These are phyloP conservation scores for Brassica nigra DNA, from an alignment of 345 rosid genomes.

Conservation along the genomic window DNA sequence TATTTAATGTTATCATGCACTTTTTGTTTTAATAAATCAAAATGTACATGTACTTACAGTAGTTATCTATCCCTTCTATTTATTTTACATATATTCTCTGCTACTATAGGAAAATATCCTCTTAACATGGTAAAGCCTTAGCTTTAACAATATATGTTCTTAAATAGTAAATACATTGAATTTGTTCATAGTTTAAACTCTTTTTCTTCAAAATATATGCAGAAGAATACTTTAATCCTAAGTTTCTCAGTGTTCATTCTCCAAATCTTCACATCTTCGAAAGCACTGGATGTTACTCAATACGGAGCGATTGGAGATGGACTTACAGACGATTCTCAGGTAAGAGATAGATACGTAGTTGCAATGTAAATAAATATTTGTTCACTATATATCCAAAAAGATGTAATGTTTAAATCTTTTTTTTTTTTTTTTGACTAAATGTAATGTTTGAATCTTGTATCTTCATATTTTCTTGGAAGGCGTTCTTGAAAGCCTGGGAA, in stretches of 20 bases:
- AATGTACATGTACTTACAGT: background rate
- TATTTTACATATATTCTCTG: background rate
- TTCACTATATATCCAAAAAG: background rate
- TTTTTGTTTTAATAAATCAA: background rate
- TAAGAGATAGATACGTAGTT: background rate
- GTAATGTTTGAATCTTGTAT: background rate
- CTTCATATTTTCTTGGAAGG: conserved; percentile 34
- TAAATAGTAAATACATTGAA: background rate
- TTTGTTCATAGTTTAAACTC: conserved; percentile 2
- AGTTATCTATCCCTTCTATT: conserved; percentile 5
- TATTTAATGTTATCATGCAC: background rate
- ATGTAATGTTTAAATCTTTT: background rate
- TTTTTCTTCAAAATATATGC: conserved; percentile 10
- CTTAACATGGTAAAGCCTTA: conserved; percentile 26
- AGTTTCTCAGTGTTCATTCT: conserved; percentile 28
- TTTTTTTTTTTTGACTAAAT: background rate
- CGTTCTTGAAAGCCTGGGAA: conserved; percentile 47
- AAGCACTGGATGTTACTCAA: conserved; percentile 41
- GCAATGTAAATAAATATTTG: background rate
- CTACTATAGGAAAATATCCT: conserved; percentile 17
- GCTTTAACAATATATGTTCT: background rate
- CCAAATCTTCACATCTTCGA: conserved; percentile 32
- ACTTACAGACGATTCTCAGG: conserved; percentile 36
- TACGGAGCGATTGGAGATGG: conserved; percentile 44
- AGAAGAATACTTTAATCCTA: conserved; percentile 33